Conservation (phyloP, 495 filamentous ascomycete species). For the Penicillium lagena region DNA sequence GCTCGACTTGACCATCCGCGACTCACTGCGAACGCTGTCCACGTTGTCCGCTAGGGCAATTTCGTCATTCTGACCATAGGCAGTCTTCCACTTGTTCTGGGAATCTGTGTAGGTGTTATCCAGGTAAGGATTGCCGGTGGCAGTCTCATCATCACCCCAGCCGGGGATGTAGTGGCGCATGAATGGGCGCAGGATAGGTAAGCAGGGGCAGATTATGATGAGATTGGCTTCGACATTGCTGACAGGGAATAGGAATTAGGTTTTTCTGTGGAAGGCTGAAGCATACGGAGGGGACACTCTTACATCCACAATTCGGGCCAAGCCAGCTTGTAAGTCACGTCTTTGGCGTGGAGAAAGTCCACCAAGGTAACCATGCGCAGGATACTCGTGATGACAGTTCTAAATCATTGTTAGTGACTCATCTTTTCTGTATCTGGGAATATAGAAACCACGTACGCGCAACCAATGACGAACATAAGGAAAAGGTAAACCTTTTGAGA, state of each 20-base stretch:
- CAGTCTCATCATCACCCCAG: background rate
- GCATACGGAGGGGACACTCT: background rate
- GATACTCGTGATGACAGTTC: conserved; percentile 22
- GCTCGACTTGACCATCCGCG: too few relatives aligned
- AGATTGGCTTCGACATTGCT: conserved; percentile 23
- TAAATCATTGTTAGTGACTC: background rate
- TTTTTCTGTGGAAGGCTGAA: too few relatives aligned
- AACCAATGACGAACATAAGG: conserved; percentile 18
- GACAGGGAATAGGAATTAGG: background rate
- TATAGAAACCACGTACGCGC: conserved; percentile 11
- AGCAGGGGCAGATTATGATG: conserved; percentile 19
- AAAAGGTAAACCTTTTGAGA: conserved; percentile 15
- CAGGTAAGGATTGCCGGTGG: too few relatives aligned
- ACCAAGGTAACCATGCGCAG: conserved; percentile 18
- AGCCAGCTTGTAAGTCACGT: conserved; percentile 13
- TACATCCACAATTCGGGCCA: conserved; percentile 16
- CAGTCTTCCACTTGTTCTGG: too few relatives aligned
- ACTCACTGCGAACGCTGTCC: too few relatives aligned
- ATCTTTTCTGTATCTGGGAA: background rate
- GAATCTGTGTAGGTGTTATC: too few relatives aligned
- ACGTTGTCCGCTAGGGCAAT: too few relatives aligned
- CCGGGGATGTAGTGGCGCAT: conserved; percentile 13
- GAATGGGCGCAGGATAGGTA: conserved; percentile 18
- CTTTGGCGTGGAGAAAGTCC: conserved; percentile 9
- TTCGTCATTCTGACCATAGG: too few relatives aligned